A percentile compares a stretch with the other conserved stretches of the same genome.
Conservation (phyloP, 139 green algal genomes). For the Ulvella scutata region DNA sequence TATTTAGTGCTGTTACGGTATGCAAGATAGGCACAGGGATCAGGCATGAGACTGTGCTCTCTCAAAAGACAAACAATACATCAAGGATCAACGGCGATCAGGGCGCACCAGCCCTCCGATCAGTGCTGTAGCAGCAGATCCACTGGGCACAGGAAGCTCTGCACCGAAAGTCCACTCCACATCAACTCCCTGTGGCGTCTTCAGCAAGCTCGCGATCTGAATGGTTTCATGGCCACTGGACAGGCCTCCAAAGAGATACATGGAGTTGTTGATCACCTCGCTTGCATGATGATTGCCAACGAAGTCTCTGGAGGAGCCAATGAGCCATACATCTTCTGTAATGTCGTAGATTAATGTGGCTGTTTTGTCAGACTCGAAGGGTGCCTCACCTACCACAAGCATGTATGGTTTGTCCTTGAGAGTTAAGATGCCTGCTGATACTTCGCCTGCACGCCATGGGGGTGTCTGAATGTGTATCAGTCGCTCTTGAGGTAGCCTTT, state of each 20-base stretch:
- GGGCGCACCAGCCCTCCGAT: background rate
- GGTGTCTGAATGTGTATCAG: no score
- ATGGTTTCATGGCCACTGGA: background rate
- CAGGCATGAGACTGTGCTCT: no score
- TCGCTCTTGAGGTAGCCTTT: no score
- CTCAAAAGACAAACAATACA: no score
- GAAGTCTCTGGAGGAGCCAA: background rate
- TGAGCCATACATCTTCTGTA: background rate
- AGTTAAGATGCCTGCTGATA: background rate
- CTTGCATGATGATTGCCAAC: background rate
- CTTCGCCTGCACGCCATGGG: background rate
- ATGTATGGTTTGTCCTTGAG: background rate
- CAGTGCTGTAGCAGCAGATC: background rate
- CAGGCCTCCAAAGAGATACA: background rate
- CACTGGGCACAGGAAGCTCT: background rate
- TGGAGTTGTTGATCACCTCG: background rate
- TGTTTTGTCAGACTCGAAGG: background rate
- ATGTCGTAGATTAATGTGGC: background rate
- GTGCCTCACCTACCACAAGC: background rate
- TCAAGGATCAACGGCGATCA: no score
- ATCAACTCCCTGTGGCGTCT: background rate
- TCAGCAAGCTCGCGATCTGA: background rate
- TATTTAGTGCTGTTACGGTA: no score
- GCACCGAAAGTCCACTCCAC: background rate
- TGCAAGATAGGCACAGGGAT: no score